phyloP scores from a whole-genome alignment of 805 yeast species.

The Teunomyces lycoperdinae region DNA sequence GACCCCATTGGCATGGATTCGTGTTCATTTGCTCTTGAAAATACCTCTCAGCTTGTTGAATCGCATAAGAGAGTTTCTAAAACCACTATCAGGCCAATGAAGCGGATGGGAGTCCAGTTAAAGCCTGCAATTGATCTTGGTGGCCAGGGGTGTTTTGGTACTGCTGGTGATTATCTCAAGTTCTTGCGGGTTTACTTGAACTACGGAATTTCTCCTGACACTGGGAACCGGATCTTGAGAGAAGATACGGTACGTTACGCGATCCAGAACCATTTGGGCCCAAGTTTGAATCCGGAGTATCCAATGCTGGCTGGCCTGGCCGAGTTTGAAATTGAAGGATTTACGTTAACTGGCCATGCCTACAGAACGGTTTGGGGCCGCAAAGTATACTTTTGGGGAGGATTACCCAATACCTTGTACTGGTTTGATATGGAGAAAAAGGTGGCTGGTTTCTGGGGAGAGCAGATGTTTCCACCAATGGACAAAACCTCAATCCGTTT shows the following conservation, averaged over 20 bases:
- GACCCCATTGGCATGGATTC: constrained; percentile 33
- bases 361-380: constrained; percentile 33
- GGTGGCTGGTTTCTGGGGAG: constrained; percentile 39
- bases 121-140: constrained; percentile 37
- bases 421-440: constrained; percentile 40
- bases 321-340: constrained; percentile 22
- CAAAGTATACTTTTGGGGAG: constrained; percentile 38
- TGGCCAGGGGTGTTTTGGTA: constrained; percentile 42
- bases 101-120: background rate
- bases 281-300: constrained; percentile 14
- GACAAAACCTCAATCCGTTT: constrained; percentile 19
- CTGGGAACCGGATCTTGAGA: constrained; percentile 21
- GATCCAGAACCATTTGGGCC: constrained; percentile 30
- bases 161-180: constrained; percentile 35
- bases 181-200: constrained; percentile 39
- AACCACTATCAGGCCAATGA: background rate
- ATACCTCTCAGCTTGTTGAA: background rate
- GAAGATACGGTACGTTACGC: constrained; percentile 31
- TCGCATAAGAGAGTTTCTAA: background rate
- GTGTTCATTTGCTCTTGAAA: constrained; percentile 9
- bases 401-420: constrained; percentile 37
- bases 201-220: constrained; percentile 40
- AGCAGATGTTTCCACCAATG: constrained; percentile 35
- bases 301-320: constrained; percentile 9
- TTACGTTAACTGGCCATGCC: constrained; percentile 36